phyloP scores from a whole-genome alignment of 1,284 basidiomycete genomes.

The Pseudozyma flocculosa region DNA sequence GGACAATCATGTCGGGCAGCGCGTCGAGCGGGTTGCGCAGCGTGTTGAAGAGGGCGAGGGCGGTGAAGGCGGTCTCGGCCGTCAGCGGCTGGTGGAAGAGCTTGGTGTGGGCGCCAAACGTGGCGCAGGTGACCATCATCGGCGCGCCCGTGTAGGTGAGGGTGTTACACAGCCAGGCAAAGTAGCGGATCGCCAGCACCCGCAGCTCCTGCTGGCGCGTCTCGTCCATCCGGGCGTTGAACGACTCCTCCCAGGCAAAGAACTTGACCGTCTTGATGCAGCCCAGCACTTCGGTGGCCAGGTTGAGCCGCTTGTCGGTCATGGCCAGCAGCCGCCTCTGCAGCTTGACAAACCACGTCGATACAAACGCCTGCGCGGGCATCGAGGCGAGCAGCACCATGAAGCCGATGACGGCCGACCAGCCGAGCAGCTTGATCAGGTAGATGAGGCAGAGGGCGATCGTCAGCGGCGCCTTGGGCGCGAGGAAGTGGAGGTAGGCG shows the following conservation, averaged over 20 bases:
- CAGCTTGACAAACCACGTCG: slow-evolving; percentile 60
- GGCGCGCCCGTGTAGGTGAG: slow-evolving; percentile 65
- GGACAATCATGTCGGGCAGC: slow-evolving; percentile 59
- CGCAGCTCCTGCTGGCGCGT: slow-evolving; percentile 61
- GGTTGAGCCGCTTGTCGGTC: slow-evolving; percentile 63
- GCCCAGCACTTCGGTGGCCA: slow-evolving; percentile 63
- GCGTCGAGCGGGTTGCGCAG: slow-evolving; percentile 49
- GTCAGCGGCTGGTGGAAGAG: slow-evolving; percentile 62
- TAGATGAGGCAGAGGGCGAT: slow-evolving; percentile 61
- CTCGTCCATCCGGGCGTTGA: slow-evolving; percentile 61
- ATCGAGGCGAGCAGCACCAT: slow-evolving; percentile 50
- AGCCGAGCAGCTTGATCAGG: slow-evolving; percentile 62
- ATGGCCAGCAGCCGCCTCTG: slow-evolving; percentile 61
- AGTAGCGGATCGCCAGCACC: slow-evolving; percentile 60
- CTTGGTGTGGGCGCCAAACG: slow-evolving; percentile 67
- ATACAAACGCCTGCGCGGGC: slow-evolving; percentile 56
- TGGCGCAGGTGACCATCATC: slow-evolving; percentile 67
- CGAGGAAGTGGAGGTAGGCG: slow-evolving; percentile 59
- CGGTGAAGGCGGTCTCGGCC: slow-evolving; percentile 62
- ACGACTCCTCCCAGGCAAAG: slow-evolving; percentile 63
- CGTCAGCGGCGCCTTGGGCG: slow-evolving; percentile 61
- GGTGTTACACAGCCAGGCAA: slow-evolving; percentile 59
- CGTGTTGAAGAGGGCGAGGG: slow-evolving; percentile 63
- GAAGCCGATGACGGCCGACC: slow-evolving; percentile 60
- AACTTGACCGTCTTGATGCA: slow-evolving; percentile 66